Conservation (phyloP, 2,329 filamentous ascomycete species). For the Helotiales sp. region DNA sequence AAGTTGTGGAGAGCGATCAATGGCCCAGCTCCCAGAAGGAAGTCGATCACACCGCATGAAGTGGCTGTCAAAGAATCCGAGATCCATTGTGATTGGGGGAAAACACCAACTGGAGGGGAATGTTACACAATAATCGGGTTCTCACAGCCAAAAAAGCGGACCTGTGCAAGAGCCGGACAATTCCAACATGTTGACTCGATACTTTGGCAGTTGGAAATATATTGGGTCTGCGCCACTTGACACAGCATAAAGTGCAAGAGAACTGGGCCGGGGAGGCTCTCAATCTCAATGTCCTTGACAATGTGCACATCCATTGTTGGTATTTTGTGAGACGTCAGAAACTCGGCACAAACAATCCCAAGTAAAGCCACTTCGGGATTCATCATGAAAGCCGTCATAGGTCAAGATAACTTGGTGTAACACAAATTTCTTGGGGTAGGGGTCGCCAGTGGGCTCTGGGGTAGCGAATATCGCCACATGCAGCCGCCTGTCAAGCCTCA, state of each 20-base stretch:
- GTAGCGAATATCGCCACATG: not conserved
- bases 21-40: not conserved
- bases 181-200: not conserved
- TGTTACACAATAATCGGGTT: constrained; percentile 13
- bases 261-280: not conserved
- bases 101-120: not conserved
- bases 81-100: not conserved
- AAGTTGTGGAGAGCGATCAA: not conserved
- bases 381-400: not conserved
- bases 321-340: constrained; percentile 2
- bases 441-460: not conserved
- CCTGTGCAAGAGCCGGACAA: not conserved
- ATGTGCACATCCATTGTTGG: not conserved
- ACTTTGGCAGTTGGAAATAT: not conserved
- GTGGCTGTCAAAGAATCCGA: constrained; percentile 9
- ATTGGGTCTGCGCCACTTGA: not conserved
- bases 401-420: not conserved
- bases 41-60: constrained; percentile 5
- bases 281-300: not conserved
- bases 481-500: constrained; percentile 5
- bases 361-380: not conserved
- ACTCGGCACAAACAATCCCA: not conserved
- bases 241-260: not conserved
- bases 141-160: not conserved
- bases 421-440: not conserved